Evolutionary conservation across 352 stramenopile species (phyloP), one percentile per base, ranked within the genome.

Genomic region (Phytophthora citricola): DNA sequence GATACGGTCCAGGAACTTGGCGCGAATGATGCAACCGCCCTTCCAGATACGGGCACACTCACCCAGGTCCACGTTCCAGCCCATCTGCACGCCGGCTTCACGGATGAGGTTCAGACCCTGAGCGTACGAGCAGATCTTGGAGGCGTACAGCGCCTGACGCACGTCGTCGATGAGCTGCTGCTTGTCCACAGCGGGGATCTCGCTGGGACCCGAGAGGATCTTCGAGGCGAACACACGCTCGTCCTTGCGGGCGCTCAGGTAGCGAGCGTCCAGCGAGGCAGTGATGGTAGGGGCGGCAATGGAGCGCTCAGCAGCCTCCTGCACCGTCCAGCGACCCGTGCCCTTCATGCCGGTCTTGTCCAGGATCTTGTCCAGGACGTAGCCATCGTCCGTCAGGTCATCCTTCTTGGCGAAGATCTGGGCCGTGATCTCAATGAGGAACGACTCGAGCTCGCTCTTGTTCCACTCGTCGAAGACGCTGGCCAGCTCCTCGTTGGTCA

Each of bases 281-380:
- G 97, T 96, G 78, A 99, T 99, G n/a, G 97, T 99, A 8, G 97
- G 95, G 39, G 95, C 96, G 17, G 97, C 91, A 45, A 99, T 98
- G 65, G 85, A 97, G 70, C 94, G 90, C 82, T 99, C 97, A 22
- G 97, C 97, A 15, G 87, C 91, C 66, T 97, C 91, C 81, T 99
- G 94, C 24, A 99, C 91, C 1, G 95, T 99, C 96, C 97, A 99
- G 47, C 93, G 88, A 29, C 97, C 97, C 10, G 97, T 99, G 64
- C 98, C 98, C 83, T 99, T 99, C 94, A 98, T 99, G 52, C 98
- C 98, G 11, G 97, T 99, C 79, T 99, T 98, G 83, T 99, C 98
- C 3, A 99, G 80, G 78, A 99, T 97, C 85, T 98, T 97, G 83
- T 98, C 95, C 14, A 98, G 50, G 27, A 98, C 72, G 71, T 92